These are phyloP conservation scores for Tardiomyces blankii DNA, from an alignment of 1,139 yeast species.

Conservation along the genomic window DNA sequence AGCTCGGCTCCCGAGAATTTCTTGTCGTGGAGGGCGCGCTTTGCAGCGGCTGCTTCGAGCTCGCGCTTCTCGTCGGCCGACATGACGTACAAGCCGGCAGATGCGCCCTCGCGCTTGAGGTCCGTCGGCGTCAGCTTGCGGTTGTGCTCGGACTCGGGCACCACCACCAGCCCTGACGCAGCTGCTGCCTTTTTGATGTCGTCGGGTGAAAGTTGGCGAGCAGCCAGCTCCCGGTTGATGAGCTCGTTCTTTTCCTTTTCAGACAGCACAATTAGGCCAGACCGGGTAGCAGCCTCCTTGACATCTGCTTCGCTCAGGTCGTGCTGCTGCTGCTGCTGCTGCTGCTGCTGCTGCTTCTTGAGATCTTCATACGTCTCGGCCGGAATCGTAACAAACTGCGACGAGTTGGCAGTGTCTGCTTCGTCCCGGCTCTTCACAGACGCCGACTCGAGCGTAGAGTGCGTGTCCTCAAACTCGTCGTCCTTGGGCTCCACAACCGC, in stretches of 20 bases:
- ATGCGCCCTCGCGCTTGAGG: background rate
- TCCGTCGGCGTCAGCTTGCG: background rate
- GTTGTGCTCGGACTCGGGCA: background rate
- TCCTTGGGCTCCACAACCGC: constrained; percentile 16
- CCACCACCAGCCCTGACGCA: background rate
- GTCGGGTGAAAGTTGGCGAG: background rate
- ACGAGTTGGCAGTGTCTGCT: constrained; percentile 5
- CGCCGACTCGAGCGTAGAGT: background rate
- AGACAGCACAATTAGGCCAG: background rate
- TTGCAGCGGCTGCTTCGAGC: background rate
- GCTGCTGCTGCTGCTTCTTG: constrained; percentile 1
- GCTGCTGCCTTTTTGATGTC: background rate
- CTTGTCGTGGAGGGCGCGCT: background rate
- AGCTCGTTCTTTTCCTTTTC: background rate
- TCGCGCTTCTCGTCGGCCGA: background rate
- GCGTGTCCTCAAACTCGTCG: constrained; percentile 11
- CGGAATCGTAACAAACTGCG: constrained; percentile 20
- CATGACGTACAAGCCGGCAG: background rate
- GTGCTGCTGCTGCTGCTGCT: background rate
- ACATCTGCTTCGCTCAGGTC: constrained; percentile 3
- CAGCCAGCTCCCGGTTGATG: background rate
- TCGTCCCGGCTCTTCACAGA: constrained; percentile 2
- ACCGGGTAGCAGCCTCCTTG: background rate
- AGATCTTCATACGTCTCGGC: constrained; percentile 12
- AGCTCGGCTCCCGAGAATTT: background rate